phyloP scores from a whole-genome alignment of 345 rosid genomes.

The Bruguiera sexangula region DNA sequence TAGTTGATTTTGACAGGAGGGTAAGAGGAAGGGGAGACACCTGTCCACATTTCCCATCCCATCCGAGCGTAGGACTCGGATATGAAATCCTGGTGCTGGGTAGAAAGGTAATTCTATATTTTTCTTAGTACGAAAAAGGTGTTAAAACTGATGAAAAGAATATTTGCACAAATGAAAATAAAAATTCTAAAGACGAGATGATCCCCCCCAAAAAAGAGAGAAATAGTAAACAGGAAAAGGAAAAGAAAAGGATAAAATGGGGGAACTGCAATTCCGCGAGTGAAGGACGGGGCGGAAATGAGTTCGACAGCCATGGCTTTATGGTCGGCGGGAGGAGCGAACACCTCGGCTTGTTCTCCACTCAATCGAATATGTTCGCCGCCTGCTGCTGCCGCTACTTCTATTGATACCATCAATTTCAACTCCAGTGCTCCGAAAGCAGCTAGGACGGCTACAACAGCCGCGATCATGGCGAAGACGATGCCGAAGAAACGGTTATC shows the following conservation, averaged over 20 bases:
- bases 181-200: too few species aligned
- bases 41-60: too few species aligned
- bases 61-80: too few species aligned
- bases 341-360: slow-evolving; percentile 3
- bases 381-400: not conserved
- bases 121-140: too few species aligned
- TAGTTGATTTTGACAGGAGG: too few species aligned
- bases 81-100: too few species aligned
- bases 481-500: not conserved
- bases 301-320: slow-evolving; percentile 6
- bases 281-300: not conserved
- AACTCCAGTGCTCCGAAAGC: not conserved
- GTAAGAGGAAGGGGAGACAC: too few species aligned
- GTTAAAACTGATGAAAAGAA: too few species aligned
- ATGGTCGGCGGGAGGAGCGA: slow-evolving; percentile 10
- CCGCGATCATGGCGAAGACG: not conserved
- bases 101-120: too few species aligned
- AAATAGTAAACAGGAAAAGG: not conserved
- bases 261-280: too few species aligned
- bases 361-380: slow-evolving; percentile 7
- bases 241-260: not conserved
- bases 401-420: not conserved
- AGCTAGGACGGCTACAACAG: not conserved
- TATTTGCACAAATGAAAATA: too few species aligned
- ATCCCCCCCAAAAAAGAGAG: too few species aligned